These are phyloP conservation scores for Hericium alpestre DNA, from an alignment of 768 basidiomycete genomes.

Conservation along the genomic window DNA sequence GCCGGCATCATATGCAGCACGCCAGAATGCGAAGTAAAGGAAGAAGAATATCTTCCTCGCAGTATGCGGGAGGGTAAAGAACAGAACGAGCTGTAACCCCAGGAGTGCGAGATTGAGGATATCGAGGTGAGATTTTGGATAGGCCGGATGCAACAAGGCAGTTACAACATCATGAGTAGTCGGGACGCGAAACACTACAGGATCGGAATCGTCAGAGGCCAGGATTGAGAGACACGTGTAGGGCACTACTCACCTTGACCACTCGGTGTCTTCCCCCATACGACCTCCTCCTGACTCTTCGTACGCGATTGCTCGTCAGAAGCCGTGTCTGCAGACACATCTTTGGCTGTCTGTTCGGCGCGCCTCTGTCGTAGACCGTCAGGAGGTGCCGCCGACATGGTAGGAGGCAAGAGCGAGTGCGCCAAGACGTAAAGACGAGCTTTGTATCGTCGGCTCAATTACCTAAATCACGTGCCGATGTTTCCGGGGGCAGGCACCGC, in stretches of 20 bases:
- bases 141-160: conserved; percentile 68
- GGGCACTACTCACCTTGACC: neutral
- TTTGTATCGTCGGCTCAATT: neutral
- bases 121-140: conserved; percentile 85
- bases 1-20: conserved; percentile 83
- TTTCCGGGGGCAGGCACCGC: no score
- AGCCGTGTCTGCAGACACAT: neutral
- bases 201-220: neutral
- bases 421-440: neutral
- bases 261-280: neutral
- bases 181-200: conserved; percentile 81
- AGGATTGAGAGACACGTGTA: neutral
- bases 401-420: neutral
- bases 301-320: neutral
- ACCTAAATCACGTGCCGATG: neutral
- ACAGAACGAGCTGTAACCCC: conserved; percentile 67
- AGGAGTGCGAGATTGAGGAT: conserved; percentile 74
- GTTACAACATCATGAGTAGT: conserved; percentile 88
- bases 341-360: neutral
- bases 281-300: neutral
- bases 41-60: conserved; percentile 63
- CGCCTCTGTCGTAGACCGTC: neutral
- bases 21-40: conserved; percentile 88
- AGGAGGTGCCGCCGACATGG: neutral
- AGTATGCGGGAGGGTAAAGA: conserved; percentile 48